Evolutionary conservation across 179 eudicot species (phyloP), one percentile per base, ranked within the genome.

Genomic region (Pouteria campechiana): DNA sequence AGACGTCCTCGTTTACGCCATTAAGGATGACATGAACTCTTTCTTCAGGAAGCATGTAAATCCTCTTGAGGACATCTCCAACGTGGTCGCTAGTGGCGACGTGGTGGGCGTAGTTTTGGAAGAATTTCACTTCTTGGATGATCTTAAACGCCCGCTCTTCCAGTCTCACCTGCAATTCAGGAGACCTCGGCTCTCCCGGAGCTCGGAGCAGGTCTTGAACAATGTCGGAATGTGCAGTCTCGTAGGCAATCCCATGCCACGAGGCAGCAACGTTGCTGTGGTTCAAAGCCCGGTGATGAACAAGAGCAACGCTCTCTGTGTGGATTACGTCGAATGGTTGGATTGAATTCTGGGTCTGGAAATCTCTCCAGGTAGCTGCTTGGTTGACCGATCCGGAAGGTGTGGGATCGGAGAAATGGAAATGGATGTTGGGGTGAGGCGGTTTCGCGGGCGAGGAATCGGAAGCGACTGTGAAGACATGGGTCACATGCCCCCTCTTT

Each of bases 241-340:
- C 83, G 15, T 67, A 70, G 0, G 72, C 78, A 16, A 75, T 75
- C 15, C 83, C 83, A 11, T 76, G 83, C 75, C 83, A 76, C 39
- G 46, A 48, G 14, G 65, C 78, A 17, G 74, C 83, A 4, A 76
- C 32, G 22, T 72, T 76, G 18, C 46, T 19, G 21, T 71, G 13
- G 15, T 61, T 57, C 27, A 43, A 12, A 0, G 83, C 37, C 38
- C 78, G 40, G 4, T 61, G 63, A 30, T 76, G 64, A 61, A 45
- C 19, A 0, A 72, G 69, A 12, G 61, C 72, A 2, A 72, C 73
- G 11, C 83, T 76, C 32, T 76, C 83, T 0, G 69, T 72, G 29
- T 76, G 83, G 24, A 72, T 19, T 39, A 72, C 72, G 23, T 76
- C 83, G 13, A 72, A 76, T 14, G 72, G 72, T 16, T 35, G 50